Evolutionary conservation across 2,329 filamentous ascomycete genomes (phyloP).

Genomic region (Proliferodiscus dingleyae): DNA sequence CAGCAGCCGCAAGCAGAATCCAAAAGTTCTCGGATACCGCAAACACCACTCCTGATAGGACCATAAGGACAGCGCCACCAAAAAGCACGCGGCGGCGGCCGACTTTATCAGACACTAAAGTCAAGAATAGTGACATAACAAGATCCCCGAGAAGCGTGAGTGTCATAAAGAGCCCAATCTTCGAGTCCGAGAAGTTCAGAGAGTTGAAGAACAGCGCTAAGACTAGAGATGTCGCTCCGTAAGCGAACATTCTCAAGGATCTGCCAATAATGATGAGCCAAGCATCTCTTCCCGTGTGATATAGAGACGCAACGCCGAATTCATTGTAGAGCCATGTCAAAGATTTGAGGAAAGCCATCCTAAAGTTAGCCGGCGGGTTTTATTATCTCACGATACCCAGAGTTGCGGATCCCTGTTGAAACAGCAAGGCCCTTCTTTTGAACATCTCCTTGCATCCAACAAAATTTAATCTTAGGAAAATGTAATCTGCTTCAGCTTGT

Average conservation of each 20-base stretch:
- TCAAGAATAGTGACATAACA: slow-evolving; percentile 51
- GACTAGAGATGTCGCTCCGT: slow-evolving; percentile 52
- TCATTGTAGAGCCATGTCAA: slow-evolving; percentile 32
- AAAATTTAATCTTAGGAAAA: no score
- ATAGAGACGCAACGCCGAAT: slow-evolving; percentile 41
- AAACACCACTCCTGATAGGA: slow-evolving; percentile 49
- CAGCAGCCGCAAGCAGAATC: slow-evolving; percentile 50
- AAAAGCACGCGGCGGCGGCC: slow-evolving; percentile 49
- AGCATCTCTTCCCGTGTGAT: slow-evolving; percentile 41
- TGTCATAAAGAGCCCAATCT: slow-evolving; percentile 61
- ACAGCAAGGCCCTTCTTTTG: no score
- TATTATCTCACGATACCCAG: no score
- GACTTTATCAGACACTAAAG: slow-evolving; percentile 51
- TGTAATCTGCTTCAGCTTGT: no score
- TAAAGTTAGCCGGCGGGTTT: no score
- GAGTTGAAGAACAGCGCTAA: slow-evolving; percentile 51
- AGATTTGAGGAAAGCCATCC: slow-evolving; percentile 4
- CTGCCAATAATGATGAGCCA: slow-evolving; percentile 53
- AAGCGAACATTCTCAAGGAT: slow-evolving; percentile 56
- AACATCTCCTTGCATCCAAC: no score
- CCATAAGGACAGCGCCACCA: slow-evolving; percentile 50
- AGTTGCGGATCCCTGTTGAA: no score
- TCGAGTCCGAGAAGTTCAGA: slow-evolving; percentile 44
- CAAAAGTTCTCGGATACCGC: slow-evolving; percentile 48
- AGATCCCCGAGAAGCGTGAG: slow-evolving; percentile 56